Evolutionary conservation across 75 land plant genomes (phyloP).

Genomic region (Pinus tabuliformis): DNA sequence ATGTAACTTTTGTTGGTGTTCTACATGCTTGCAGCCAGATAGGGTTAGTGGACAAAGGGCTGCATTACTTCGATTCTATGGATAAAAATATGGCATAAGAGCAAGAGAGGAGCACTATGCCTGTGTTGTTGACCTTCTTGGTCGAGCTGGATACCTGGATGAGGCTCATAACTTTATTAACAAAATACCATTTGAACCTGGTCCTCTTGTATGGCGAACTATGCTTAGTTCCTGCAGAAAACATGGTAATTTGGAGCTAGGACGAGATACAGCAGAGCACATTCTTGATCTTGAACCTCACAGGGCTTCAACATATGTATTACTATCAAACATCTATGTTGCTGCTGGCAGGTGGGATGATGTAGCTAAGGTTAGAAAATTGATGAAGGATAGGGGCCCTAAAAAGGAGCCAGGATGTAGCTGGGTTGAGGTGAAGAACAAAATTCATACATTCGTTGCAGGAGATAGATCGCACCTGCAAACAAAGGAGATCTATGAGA

Average conservation of each 20-base stretch:
- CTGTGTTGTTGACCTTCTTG: not conserved
- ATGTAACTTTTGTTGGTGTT: constrained; percentile 43
- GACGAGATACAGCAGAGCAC: not conserved
- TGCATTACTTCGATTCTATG: not conserved
- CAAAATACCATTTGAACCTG: not conserved
- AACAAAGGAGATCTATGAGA: constrained; percentile 7
- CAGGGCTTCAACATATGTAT: not conserved
- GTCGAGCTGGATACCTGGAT: not conserved
- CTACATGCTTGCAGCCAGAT: constrained; percentile 53
- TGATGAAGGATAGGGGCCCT: not conserved
- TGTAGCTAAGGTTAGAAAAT: not conserved
- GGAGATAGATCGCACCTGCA: constrained; percentile 34
- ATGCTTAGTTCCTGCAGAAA: not conserved
- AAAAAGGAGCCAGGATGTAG: not conserved
- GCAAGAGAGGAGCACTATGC: constrained; percentile 1
- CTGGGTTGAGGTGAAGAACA: constrained; percentile 20
- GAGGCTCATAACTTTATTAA: not conserved
- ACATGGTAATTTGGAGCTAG: not conserved
- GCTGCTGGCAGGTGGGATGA: not conserved
- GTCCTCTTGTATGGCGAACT: not conserved
- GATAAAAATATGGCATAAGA: constrained; percentile 1
- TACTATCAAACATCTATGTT: not conserved
- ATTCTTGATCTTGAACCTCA: not conserved
- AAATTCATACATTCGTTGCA: constrained; percentile 53
- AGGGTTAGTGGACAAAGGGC: constrained; percentile 31